These are phyloP conservation scores for Suhomyces sp. DNA, from an alignment of 805 yeast species.

Conservation along the genomic window DNA sequence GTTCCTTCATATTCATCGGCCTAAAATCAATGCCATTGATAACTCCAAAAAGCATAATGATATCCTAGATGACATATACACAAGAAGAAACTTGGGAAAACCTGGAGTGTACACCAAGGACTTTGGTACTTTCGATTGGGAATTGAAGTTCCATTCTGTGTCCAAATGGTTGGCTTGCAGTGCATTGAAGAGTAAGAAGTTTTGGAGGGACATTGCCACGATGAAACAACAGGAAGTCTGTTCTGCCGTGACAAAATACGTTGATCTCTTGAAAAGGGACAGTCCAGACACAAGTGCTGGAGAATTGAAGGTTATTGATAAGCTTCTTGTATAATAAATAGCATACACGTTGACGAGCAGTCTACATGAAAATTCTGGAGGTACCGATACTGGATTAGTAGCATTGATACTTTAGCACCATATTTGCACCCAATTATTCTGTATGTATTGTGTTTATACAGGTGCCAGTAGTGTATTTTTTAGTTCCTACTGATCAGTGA, in stretches of 20 bases:
- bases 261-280: constrained; percentile 23
- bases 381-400: too few relatives aligned
- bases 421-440: too few relatives aligned
- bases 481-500: too few relatives aligned
- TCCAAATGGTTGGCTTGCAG: constrained; percentile 32
- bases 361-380: too few relatives aligned
- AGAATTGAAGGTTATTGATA: constrained; percentile 6
- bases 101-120: constrained; percentile 19
- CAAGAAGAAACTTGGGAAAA: constrained; percentile 24
- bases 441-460: too few relatives aligned
- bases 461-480: too few relatives aligned
- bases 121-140: constrained; percentile 31
- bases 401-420: too few relatives aligned
- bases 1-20: constrained; percentile 34
- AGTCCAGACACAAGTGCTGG: constrained; percentile 10
- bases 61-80: constrained; percentile 17
- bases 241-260: constrained; percentile 17
- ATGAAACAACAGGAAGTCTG: constrained; percentile 19
- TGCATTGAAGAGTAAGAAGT: constrained; percentile 20
- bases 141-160: constrained; percentile 32
- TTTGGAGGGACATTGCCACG: constrained; percentile 20
- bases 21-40: constrained; percentile 30
- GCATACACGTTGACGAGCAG: too few relatives aligned
- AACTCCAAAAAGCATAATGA: constrained; percentile 15
- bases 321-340: too few relatives aligned